Evolutionary conservation across 2,329 filamentous ascomycete species (phyloP).

Genomic region (Fusarium sulawesiense): DNA sequence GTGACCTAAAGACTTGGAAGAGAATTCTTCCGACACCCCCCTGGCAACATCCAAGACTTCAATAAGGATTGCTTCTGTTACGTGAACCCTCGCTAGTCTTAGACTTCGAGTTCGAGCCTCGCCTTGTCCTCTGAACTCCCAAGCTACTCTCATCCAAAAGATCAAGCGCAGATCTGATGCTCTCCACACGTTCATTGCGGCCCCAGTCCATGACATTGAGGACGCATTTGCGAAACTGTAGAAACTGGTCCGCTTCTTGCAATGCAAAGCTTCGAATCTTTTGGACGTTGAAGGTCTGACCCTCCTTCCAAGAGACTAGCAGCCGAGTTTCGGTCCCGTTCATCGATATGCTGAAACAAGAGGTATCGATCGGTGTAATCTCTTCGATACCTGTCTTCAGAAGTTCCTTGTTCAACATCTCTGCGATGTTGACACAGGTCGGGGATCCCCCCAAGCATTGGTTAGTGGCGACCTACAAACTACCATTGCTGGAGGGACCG

Average conservation of each 20-base stretch:
- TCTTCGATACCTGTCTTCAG: not conserved
- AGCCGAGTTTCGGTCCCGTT: slow-evolving; percentile 49
- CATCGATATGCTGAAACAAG: slow-evolving; percentile 47
- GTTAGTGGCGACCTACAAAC: slow-evolving; percentile 49
- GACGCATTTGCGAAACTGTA: slow-evolving; percentile 49
- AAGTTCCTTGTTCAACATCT: slow-evolving; percentile 1
- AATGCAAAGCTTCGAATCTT: slow-evolving; percentile 46
- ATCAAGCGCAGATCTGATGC: slow-evolving; percentile 39
- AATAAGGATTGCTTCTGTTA: not conserved
- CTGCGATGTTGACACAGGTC: slow-evolving; percentile 48
- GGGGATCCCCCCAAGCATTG: slow-evolving; percentile 50
- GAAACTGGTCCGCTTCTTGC: slow-evolving; percentile 44
- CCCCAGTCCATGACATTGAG: slow-evolving; percentile 54
- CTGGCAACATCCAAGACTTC: not conserved
- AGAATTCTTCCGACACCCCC: not conserved
- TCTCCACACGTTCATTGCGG: slow-evolving; percentile 41
- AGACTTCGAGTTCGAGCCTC: not conserved
- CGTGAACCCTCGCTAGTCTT: not conserved
- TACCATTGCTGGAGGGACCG: slow-evolving; percentile 17
- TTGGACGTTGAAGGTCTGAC: not conserved
- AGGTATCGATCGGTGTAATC: slow-evolving; percentile 37
- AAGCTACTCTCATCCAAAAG: not conserved
- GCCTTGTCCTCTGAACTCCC: not conserved
- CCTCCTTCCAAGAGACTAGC: slow-evolving; percentile 50
- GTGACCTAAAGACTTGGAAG: not conserved